phyloP scores from a whole-genome alignment of 768 basidiomycete species.

The Hysterangium stoloniferum region DNA sequence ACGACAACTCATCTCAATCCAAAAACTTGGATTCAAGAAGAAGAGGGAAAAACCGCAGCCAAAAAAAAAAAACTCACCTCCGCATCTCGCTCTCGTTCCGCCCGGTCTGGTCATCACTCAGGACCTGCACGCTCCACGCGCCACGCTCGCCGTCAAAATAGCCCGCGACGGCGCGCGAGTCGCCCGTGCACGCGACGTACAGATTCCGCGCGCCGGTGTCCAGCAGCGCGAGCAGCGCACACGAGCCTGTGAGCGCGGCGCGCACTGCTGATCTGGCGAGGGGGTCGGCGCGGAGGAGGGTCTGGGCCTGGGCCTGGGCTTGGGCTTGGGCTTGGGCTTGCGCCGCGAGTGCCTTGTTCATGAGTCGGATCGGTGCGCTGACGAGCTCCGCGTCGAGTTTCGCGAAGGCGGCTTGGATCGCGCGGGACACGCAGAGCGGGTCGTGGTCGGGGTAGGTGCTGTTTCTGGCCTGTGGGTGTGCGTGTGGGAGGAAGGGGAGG shows the following conservation, averaged over 20 bases:
- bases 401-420: constrained; percentile 70
- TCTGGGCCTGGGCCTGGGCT: constrained; percentile 37
- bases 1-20: no score
- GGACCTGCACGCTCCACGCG: constrained; percentile 86
- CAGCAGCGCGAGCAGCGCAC: constrained; percentile 81
- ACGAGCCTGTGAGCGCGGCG: constrained; percentile 87
- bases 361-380: constrained; percentile 65
- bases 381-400: constrained; percentile 82
- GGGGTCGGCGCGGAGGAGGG: constrained; percentile 60
- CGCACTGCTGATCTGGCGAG: constrained; percentile 64
- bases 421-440: constrained; percentile 48
- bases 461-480: not conserved
- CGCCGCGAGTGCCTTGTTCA: not conserved
- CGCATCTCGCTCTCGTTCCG: constrained; percentile 78
- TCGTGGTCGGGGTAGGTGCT: constrained; percentile 28
- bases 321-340: constrained; percentile 51
- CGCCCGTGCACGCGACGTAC: constrained; percentile 89
- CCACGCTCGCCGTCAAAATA: constrained; percentile 76
- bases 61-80: constrained; percentile 55
- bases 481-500: constrained; percentile 26
- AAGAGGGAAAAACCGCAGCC: not conserved
- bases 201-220: constrained; percentile 77
- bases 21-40: constrained; percentile 1
- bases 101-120: constrained; percentile 95
- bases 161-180: constrained; percentile 93